phyloP scores from a whole-genome alignment of 768 basidiomycete genomes.

The Auricularia sp. region DNA sequence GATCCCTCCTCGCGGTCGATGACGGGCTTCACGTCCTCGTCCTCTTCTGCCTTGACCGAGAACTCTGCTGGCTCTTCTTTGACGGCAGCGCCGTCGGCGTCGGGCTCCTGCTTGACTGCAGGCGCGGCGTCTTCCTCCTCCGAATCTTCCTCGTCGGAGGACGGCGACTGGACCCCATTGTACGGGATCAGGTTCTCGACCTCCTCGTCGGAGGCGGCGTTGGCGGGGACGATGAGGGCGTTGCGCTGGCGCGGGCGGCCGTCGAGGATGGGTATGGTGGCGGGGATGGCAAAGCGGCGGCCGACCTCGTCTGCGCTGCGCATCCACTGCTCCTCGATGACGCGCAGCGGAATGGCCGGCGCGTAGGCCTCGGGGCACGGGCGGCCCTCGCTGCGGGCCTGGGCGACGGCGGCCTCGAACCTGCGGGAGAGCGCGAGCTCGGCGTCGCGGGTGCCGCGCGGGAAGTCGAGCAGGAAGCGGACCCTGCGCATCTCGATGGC shows the following conservation, averaged over 20 bases:
- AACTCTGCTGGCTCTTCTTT: neutral
- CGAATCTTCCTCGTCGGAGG: neutral
- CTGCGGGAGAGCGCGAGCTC: neutral
- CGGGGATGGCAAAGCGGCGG: neutral
- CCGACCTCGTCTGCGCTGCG: neutral
- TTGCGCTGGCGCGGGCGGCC: neutral
- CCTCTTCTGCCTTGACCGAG: neutral
- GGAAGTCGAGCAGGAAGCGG: constrained; percentile 40
- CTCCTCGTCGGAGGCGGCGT: neutral
- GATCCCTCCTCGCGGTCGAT: neutral
- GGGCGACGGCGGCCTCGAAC: neutral
- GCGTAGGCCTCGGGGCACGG: neutral
- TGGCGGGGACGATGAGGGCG: neutral
- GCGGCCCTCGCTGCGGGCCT: neutral
- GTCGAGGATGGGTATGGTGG: neutral
- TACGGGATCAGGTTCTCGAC: neutral
- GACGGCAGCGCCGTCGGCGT: neutral
- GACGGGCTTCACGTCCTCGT: neutral
- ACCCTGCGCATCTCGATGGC: constrained; percentile 45
- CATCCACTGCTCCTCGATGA: neutral
- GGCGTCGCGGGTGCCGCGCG: neutral
- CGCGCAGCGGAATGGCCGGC: neutral
- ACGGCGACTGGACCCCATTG: neutral
- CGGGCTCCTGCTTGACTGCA: too few species aligned
- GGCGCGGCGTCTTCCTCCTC: neutral